phyloP scores from a whole-genome alignment of 257 asterid species.

The Eustoma russellianum region DNA sequence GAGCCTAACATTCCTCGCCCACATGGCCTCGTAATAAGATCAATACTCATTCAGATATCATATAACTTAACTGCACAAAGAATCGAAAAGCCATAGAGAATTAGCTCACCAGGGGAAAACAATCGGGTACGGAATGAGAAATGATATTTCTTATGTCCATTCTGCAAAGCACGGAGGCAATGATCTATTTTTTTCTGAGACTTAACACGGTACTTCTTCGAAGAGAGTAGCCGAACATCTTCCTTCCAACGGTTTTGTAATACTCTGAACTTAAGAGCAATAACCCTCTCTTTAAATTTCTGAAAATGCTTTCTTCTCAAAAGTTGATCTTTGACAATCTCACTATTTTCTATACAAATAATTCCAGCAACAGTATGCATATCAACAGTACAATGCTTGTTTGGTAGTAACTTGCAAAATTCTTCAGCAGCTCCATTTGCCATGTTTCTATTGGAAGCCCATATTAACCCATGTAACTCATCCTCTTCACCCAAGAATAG shows the following conservation, averaged over 20 bases:
- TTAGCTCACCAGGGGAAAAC: slow-evolving; percentile 41
- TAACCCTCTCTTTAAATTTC: slow-evolving; percentile 54
- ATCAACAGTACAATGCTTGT: slow-evolving; percentile 25
- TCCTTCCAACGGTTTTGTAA: slow-evolving; percentile 75
- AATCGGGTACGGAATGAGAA: slow-evolving; percentile 39
- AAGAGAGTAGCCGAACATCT: slow-evolving; percentile 44
- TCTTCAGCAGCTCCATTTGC: slow-evolving; percentile 38
- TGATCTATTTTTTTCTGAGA: slow-evolving; percentile 65
- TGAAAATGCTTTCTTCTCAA: slow-evolving; percentile 32
- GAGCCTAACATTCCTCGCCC: not conserved
- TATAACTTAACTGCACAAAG: not conserved
- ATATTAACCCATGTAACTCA: slow-evolving; percentile 28
- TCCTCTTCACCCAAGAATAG: slow-evolving; percentile 13
- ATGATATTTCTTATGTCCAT: slow-evolving; percentile 45
- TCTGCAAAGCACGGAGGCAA: slow-evolving; percentile 31
- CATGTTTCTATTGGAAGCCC: slow-evolving; percentile 46
- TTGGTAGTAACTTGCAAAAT: slow-evolving; percentile 47
- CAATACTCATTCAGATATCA: not conserved
- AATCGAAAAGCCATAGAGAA: not conserved
- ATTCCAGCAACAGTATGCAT: slow-evolving; percentile 18
- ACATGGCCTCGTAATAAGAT: too few relatives aligned
- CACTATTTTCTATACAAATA: slow-evolving; percentile 22
- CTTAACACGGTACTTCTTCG: slow-evolving; percentile 49
- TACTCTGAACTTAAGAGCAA: slow-evolving; percentile 53
- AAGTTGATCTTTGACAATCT: slow-evolving; percentile 37